A percentile compares a stretch with the other conserved stretches of the same genome.
phyloP scores from a whole-genome alignment of 192 early-diverging fungal genomes.

The Funneliformis mosseae region DNA sequence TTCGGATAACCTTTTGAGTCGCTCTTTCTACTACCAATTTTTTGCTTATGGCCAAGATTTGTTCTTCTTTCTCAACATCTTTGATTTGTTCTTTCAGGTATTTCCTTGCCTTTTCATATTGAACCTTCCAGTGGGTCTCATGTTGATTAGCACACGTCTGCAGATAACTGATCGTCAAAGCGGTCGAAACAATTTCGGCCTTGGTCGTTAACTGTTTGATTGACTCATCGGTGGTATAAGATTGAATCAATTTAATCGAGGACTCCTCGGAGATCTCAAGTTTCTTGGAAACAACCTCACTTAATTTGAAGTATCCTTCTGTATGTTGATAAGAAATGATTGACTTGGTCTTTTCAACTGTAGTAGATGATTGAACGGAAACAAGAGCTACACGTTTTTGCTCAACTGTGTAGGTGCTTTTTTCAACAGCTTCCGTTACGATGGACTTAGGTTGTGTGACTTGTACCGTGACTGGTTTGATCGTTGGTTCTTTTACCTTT shows the following conservation, averaged over 20 bases:
- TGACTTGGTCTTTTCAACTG: constrained; percentile 1
- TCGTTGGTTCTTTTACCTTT: too few relatives aligned
- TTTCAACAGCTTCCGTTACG: too few relatives aligned
- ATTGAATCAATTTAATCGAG: neutral
- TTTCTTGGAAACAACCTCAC: neutral
- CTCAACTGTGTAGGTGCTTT: too few relatives aligned
- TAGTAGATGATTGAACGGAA: neutral
- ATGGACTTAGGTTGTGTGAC: too few relatives aligned
- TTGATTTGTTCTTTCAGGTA: neutral
- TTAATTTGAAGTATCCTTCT: constrained; percentile 2
- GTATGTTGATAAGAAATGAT: constrained; percentile 7
- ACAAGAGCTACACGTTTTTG: neutral
- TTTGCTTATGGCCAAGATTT: neutral
- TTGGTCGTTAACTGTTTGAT: neutral
- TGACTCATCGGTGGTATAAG: neutral
- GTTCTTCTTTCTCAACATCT: neutral
- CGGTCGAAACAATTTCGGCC: neutral
- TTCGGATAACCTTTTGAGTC: neutral
- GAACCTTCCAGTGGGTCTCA: neutral
- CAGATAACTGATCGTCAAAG: neutral
- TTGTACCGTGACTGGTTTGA: too few relatives aligned
- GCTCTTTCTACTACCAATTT: constrained; percentile 10
- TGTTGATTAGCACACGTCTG: neutral
- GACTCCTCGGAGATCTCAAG: neutral
- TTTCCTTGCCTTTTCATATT: neutral